Base-by-base conservation (phyloP, 164 flowering plant genomes). In the Saururus chinensis region DNA sequence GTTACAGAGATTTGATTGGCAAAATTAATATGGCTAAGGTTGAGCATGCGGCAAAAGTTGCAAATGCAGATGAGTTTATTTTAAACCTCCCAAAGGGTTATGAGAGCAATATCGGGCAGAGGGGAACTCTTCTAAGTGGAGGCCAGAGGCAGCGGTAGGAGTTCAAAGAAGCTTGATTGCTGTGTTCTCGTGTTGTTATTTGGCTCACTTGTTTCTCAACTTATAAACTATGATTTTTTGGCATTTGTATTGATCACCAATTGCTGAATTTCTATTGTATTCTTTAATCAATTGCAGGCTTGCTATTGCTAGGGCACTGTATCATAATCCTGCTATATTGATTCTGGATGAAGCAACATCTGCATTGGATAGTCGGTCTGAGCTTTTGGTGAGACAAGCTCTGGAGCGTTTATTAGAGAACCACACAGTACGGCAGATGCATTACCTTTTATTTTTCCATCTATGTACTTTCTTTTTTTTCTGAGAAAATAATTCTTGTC, bases 331-430 rank as follows among this genome's bases (percentile, higher is more conserved):
- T 6, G 89, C 96, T 9, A 81, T 95, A 69, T 74, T 95, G 74
- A 78, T 95, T 58, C 63, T 95, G 72, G 99, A 95, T 76, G 99
- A 95, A 81, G 99, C 99, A 63, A 95, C 97, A 58, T 95, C 99
- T 66, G 97, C 97, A 52, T 73, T 95, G 60, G 99, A 95, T 76
- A 80, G 80, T 79, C 77, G 72, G 77, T 89, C 97, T 53, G 99
- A 95, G 85, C 65, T 70, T 64, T 73, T 89, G 77, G 96, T 95
- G 61, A 82, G 99, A 77, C 86, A 82, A 79, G 97, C 99, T 56
- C 61, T 95, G 68, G 79, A 82, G 65, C 80, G 80, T 21, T 51
- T 91, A 54, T 84, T 84, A 93, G 74, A 81, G 68, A 72, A 84
- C 70, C 97, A 72, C 42, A 95, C 99, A 7, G 99, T 91, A 75